These are phyloP conservation scores for Coemansia sp. DNA, from an alignment of 192 early-diverging fungal species.

Conservation along the genomic window DNA sequence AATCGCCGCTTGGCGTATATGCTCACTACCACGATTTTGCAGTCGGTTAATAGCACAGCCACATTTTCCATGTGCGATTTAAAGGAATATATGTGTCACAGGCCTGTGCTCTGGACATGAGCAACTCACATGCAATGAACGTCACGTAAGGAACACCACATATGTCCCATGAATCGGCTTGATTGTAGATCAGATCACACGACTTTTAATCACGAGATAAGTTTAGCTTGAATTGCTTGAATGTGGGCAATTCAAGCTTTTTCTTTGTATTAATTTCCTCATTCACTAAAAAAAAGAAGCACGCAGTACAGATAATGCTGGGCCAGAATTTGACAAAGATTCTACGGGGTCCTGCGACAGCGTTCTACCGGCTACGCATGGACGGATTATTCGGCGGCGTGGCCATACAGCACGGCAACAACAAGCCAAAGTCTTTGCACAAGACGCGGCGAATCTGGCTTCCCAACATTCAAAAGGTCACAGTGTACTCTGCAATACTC, in stretches of 20 bases:
- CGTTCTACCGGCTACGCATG: conserved; percentile 33
- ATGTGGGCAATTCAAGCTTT: not conserved
- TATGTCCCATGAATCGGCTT: not conserved
- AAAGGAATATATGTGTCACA: not conserved
- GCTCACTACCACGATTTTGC: not conserved
- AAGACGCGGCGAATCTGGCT: conserved; percentile 77
- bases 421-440: conserved; percentile 61
- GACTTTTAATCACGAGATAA: not conserved
- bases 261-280: not conserved
- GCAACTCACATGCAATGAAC: not conserved
- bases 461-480: conserved; percentile 72
- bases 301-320: conserved; percentile 9
- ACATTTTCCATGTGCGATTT: not conserved
- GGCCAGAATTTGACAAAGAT: conserved; percentile 12
- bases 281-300: not conserved
- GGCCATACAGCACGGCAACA: conserved; percentile 43
- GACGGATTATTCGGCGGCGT: conserved; percentile 44
- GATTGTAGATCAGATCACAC: not conserved
- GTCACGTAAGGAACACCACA: no score
- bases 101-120: not conserved
- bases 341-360: conserved; percentile 29
- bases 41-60: not conserved
- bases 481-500: conserved; percentile 66
- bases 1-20: not conserved
- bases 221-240: not conserved